phyloP scores from a whole-genome alignment of 768 basidiomycete genomes.

The Sutorius australiensis region DNA sequence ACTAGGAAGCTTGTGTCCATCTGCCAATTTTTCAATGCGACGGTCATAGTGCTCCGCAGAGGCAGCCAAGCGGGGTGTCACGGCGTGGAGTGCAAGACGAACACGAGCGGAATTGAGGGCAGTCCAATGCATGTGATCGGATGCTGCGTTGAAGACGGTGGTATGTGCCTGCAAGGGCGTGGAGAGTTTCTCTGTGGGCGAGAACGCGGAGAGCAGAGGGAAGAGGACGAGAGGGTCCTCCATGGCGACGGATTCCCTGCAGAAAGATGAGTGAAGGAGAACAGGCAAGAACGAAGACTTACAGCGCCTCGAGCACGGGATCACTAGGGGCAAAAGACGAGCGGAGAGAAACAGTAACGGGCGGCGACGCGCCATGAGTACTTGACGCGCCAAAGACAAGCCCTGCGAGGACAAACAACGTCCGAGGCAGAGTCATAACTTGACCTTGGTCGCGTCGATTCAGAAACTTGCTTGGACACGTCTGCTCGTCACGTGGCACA shows the following conservation, averaged over 20 bases:
- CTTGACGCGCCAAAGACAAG: conserved; percentile 13
- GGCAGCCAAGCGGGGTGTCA: conserved; percentile 79
- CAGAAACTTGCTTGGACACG: conserved; percentile 3
- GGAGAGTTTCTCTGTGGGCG: conserved; percentile 42
- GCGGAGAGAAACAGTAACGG: conserved; percentile 27
- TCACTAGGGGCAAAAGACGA: conserved; percentile 28
- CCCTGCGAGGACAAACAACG: conserved; percentile 17
- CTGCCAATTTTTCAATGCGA: conserved; percentile 28
- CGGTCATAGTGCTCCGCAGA: conserved; percentile 69
- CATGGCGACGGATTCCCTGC: conserved; percentile 77
- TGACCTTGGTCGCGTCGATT: conserved; percentile 3
- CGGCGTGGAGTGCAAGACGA: conserved; percentile 72
- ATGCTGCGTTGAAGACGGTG: conserved; percentile 37
- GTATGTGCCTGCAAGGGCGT: conserved; percentile 50
- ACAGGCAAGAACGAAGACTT: conserved; percentile 6
- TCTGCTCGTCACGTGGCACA: conserved; percentile 17
- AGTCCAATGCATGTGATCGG: conserved; percentile 44
- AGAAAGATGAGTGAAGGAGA: background rate
- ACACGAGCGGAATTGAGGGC: conserved; percentile 58
- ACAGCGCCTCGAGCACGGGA: conserved; percentile 32
- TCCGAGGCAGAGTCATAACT: conserved; percentile 4
- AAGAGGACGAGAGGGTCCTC: conserved; percentile 77
- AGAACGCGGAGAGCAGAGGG: conserved; percentile 57
- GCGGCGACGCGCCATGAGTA: conserved; percentile 25
- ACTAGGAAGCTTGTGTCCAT: conserved; percentile 24